Evolutionary conservation across 2,329 filamentous ascomycete genomes (phyloP).

Genomic region (Sporothrix euskadiensis): DNA sequence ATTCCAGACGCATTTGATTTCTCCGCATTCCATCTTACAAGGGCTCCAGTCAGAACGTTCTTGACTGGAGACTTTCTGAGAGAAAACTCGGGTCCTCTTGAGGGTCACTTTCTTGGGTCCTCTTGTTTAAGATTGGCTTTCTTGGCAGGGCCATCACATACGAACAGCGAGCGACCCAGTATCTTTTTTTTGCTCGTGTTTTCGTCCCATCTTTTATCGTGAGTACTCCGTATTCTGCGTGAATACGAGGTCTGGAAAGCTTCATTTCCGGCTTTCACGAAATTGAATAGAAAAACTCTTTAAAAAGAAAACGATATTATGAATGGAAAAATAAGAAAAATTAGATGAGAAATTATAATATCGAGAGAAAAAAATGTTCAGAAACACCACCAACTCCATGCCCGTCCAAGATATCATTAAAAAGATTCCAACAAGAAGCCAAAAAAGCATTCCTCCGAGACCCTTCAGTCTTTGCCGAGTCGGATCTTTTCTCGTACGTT

Average conservation of each 20-base stretch:
- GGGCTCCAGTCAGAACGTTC: neutral
- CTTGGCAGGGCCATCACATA: slow-evolving; percentile 13
- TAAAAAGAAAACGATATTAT: neutral
- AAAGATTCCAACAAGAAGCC: neutral
- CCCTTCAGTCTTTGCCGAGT: neutral
- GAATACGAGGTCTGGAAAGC: neutral
- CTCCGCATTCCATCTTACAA: neutral
- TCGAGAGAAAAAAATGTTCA: neutral
- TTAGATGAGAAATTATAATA: neutral
- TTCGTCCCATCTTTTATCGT: neutral
- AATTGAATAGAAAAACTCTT: too few relatives aligned
- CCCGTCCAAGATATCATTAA: slow-evolving; percentile 18
- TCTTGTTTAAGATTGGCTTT: slow-evolving; percentile 17
- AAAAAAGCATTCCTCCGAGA: neutral
- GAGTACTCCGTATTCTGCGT: neutral
- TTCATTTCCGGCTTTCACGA: neutral
- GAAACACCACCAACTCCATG: slow-evolving; percentile 23
- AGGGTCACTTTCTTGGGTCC: neutral
- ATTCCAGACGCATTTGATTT: neutral
- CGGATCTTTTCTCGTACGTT: neutral
- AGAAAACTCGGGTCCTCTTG: neutral
- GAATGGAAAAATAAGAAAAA: neutral
- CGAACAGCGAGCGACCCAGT: neutral
- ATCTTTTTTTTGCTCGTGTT: neutral
- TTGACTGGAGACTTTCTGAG: neutral